Base-by-base conservation (phyloP, 2,329 filamentous ascomycete genomes). In the Pseudocercospora vitis region DNA sequence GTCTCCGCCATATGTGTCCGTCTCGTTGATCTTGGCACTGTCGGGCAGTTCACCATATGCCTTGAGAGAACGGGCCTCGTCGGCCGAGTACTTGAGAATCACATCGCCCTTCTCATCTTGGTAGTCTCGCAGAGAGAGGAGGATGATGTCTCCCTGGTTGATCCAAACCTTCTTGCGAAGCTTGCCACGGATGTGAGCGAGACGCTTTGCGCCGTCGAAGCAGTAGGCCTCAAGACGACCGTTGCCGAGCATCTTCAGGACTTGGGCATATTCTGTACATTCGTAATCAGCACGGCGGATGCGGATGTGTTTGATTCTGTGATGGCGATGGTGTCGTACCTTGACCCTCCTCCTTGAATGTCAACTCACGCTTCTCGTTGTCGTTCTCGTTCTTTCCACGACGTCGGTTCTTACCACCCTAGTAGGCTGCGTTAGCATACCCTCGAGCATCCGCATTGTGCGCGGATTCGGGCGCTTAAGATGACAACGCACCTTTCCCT, bases 91-190 rank as follows among this genome's bases (percentile, higher is more conserved):
- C 81, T 96, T 97, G 72, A 95, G 85, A 71, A 94, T 92, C 46
- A 95, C 89, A 70, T 94, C 89, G 65, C 88, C 89, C 79, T 95
- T 95, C 77, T 92, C 88, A 76, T 94, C 89, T 73, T 95, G 90
- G 78, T 95, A 95, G 74, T 95, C 91, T 66, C 90, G 88, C 58
- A 95, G 86, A 29, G 87, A 91, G 58, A 92, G 80, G 40, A 92
- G 83, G 73, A 92, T 91, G 73, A 96, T 96, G 73, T 96, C 90
- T 71, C 91, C 91, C 79, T 96, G 91, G 82, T 96, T 96, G 82
- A 96, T 96, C 91, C 91, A 96, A 75, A 97, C 94, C 84, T 99
- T 99, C 84, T 99, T 99, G 70, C 94, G 86, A 69, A 99, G 88
- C 78, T 99, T 97, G 78, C 92, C 92, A 62, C 92, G 90, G 68